Base-by-base conservation (phyloP, 106 monocot genomes). In the Platanthera zijinensis region DNA sequence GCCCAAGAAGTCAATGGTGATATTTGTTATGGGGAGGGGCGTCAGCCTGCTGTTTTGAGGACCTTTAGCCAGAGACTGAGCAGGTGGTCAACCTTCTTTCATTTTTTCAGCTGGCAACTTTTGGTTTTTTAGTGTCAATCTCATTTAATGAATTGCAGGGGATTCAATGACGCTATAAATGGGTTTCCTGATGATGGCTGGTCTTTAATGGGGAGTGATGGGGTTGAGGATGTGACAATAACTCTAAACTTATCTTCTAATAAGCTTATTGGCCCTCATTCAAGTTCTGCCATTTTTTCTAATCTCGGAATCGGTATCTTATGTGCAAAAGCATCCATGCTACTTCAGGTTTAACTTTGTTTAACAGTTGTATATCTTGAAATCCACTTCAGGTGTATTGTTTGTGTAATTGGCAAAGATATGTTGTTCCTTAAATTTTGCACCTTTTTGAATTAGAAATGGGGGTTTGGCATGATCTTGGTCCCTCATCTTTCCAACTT, bases 21-120 rank as follows among this genome's bases (percentile, higher is more conserved):
- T 74, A 78, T 90, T 69, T 70, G 84, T 5, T 90, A 81, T 80
- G 87, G 86, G 50, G 90, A 89, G 5, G 85, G 90, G 0, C 90
- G 90, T 6, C 90, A 90, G 57, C 96, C 96, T 76, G 90, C 96
- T 63, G 89, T 90, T 0, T 47, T 90, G 22, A 81, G 96, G 59
- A 90, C 86, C 30, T 90, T 90, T 80, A 90, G 96, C 74, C 92
- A 92, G 77, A 85, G 92, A 61, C 74, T 96, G 15, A 90, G 96
- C 87, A 83, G 89, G 94, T 95, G 53, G 48, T 25, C 39, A 21
- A 2, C 15, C 17, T 69, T 10, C 69, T 47, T 45, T 19, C 57
- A 10, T 45, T n/a, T 47, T 75, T 8, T 53, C 46, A 46, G 4
- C 64, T 74, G 8, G 48, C 66, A 64, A 6, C 12, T 50, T 47